A percentile compares a stretch with the other conserved stretches of the same genome.
phyloP scores from a whole-genome alignment of 495 filamentous ascomycete genomes.

The Penicillium turbatum region DNA sequence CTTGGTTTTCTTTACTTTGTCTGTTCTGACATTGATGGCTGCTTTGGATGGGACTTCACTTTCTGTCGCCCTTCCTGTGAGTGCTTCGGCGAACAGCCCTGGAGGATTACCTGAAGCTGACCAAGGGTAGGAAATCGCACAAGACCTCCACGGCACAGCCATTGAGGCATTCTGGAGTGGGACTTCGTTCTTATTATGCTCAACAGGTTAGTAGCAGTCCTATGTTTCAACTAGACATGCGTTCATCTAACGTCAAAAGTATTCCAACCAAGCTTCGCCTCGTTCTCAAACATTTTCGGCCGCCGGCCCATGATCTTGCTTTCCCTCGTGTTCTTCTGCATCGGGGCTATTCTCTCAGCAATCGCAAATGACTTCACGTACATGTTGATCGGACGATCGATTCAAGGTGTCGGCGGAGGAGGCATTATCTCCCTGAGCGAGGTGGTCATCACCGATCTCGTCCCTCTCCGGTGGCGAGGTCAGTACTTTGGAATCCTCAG shows the following conservation, averaged over 20 bases:
- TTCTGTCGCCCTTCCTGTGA: slow-evolving; percentile 65
- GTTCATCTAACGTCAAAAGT: slow-evolving; percentile 12
- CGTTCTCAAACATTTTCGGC: slow-evolving; percentile 42
- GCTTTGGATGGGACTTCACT: slow-evolving; percentile 73
- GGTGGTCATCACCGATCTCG: slow-evolving; percentile 66
- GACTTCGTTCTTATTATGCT: slow-evolving; percentile 50
- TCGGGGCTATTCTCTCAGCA: slow-evolving; percentile 55
- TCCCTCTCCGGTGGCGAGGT: slow-evolving; percentile 41
- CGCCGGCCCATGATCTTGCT: slow-evolving; percentile 44
- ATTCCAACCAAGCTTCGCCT: slow-evolving; percentile 41
- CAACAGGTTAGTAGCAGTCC: slow-evolving; percentile 26
- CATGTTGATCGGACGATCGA: slow-evolving; percentile 60
- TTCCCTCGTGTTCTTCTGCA: slow-evolving; percentile 50
- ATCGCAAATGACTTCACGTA: slow-evolving; percentile 55
- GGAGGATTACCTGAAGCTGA: background rate
- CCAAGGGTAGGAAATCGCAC: slow-evolving; percentile 26
- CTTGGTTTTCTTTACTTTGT: slow-evolving; percentile 45
- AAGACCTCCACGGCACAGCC: slow-evolving; percentile 47
- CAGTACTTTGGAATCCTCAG: slow-evolving; percentile 50
- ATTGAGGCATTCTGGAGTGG: slow-evolving; percentile 59
- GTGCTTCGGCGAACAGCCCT: slow-evolving; percentile 2
- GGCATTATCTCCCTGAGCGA: slow-evolving; percentile 62
- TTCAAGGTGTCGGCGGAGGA: slow-evolving; percentile 72
- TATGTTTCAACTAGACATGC: background rate
- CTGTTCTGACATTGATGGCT: slow-evolving; percentile 59